Conservation (phyloP, 1,284 basidiomycete genomes). For the Ceratorhiza oryzae-sativae region DNA sequence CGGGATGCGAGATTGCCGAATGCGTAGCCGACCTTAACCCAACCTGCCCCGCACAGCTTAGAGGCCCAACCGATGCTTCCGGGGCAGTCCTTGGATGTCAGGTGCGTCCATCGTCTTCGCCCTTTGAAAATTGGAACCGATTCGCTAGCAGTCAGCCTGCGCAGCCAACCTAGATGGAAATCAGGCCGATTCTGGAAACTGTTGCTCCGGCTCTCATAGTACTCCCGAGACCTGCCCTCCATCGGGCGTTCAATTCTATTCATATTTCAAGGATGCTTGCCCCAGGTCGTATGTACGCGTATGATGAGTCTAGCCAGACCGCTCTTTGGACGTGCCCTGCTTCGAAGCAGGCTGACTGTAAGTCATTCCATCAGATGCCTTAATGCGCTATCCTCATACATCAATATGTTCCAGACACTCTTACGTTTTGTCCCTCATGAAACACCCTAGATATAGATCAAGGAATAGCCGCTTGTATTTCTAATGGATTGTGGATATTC, state of each 20-base stretch:
- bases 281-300: slow-evolving; percentile 65
- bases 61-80: slow-evolving; percentile 34
- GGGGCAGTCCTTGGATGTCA: slow-evolving; percentile 42
- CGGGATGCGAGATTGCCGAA: neutral
- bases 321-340: slow-evolving; percentile 62
- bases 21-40: slow-evolving; percentile 1
- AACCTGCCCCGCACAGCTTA: slow-evolving; percentile 32
- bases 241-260: slow-evolving; percentile 44
- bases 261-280: slow-evolving; percentile 54
- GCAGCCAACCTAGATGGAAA: slow-evolving; percentile 42
- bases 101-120: neutral
- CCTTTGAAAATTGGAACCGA: neutral
- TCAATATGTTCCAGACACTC: too few species aligned
- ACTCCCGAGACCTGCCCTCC: slow-evolving; percentile 44
- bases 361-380: too few species aligned
- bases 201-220: slow-evolving; percentile 46
- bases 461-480: too few species aligned
- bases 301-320: slow-evolving; percentile 61
- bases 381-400: too few species aligned
- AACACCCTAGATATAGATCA: too few species aligned
- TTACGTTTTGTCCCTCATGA: too few species aligned
- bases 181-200: slow-evolving; percentile 45
- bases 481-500: too few species aligned
- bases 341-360: slow-evolving; percentile 49
- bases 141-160: neutral